Evolutionary conservation across 1,139 yeast species (phyloP).

Genomic region (Kurtzmaniella natalensis): DNA sequence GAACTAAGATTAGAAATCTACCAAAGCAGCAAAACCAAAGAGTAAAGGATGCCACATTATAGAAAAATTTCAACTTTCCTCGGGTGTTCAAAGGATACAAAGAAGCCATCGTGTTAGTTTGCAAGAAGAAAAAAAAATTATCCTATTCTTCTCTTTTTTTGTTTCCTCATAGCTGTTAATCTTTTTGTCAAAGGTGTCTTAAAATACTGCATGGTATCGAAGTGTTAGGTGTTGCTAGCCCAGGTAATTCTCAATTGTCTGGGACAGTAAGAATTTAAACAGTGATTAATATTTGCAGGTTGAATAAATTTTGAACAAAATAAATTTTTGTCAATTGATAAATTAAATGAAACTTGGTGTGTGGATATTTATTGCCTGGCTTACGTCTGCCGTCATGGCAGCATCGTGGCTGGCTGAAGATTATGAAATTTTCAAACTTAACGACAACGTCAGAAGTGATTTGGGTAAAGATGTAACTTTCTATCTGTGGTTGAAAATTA

Average conservation of each 20-base stretch:
- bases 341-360: conserved; percentile 7
- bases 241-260: no score
- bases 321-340: no score
- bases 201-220: no score
- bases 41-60: conserved; percentile 34
- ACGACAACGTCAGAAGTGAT: conserved; percentile 59
- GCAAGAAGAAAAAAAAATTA: no score
- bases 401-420: conserved; percentile 52
- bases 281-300: no score
- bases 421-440: conserved; percentile 74
- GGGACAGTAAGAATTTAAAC: no score
- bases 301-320: no score
- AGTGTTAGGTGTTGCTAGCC: no score
- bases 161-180: no score
- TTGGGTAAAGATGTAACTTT: conserved; percentile 63
- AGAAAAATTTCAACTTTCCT: conserved; percentile 31
- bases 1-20: conserved; percentile 49
- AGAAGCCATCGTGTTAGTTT: conserved; percentile 3
- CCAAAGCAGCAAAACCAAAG: conserved; percentile 50
- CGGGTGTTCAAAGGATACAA: conserved; percentile 34
- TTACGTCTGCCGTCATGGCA: conserved; percentile 19
- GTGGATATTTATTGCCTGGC: conserved; percentile 5
- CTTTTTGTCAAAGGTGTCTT: no score
- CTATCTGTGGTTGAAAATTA: conserved; percentile 61
- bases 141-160: no score